These are phyloP conservation scores for Brassica cretica DNA, from an alignment of 345 rosid genomes.

Conservation along the genomic window DNA sequence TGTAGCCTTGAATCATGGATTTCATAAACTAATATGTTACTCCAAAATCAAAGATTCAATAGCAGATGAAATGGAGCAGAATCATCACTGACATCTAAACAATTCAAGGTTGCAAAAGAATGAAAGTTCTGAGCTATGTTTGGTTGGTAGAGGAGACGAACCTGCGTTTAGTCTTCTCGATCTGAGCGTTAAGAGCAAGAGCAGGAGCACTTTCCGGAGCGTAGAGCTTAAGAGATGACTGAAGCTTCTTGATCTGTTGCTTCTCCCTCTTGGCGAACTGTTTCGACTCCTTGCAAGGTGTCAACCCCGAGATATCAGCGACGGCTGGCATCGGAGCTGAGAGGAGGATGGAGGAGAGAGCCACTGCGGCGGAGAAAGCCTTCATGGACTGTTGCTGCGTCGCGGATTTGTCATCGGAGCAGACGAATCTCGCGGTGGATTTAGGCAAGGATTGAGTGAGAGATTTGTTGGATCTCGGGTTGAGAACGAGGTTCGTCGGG, in stretches of 20 bases:
- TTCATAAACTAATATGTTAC: not conserved
- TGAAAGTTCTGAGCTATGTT: not conserved
- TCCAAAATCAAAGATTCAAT: not conserved
- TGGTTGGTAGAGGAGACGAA: constrained; percentile 12
- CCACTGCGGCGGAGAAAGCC: constrained; percentile 86
- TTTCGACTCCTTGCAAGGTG: constrained; percentile 95
- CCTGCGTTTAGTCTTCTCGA: constrained; percentile 87
- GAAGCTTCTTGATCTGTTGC: constrained; percentile 77
- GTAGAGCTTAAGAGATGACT: constrained; percentile 80
- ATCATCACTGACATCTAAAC: not conserved
- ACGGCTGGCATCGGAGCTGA: constrained; percentile 90
- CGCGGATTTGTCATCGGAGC: constrained; percentile 45
- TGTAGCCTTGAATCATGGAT: not conserved
- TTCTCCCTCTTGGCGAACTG: constrained; percentile 94
- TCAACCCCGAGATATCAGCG: constrained; percentile 89
- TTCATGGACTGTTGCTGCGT: constrained; percentile 50
- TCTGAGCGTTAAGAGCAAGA: constrained; percentile 80
- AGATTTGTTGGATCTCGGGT: constrained; percentile 26
- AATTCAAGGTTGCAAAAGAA: not conserved
- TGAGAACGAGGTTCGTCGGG: constrained; percentile 72
- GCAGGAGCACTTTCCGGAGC: constrained; percentile 97
- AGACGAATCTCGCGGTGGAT: constrained; percentile 47
- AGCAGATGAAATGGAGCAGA: not conserved
- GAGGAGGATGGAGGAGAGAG: constrained; percentile 86
- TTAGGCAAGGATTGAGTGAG: constrained; percentile 43